Evolutionary conservation across 345 rosid species (phyloP).

Genomic region (Anastatica hierochuntica): DNA sequence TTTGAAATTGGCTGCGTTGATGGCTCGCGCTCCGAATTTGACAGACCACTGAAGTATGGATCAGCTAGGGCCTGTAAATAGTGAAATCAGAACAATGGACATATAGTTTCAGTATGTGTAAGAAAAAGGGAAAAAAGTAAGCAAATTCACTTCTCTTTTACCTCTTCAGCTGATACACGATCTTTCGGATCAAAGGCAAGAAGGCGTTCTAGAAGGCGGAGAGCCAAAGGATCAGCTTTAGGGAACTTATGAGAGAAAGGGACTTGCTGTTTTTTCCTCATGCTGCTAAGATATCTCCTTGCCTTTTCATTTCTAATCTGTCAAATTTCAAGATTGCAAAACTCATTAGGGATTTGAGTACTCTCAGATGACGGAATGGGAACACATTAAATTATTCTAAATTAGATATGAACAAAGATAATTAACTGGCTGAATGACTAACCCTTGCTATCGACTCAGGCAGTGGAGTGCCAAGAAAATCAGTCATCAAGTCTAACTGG

Average conservation of each 20-base stretch:
- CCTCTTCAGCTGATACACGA: constrained; percentile 90
- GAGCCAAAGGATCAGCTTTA: constrained; percentile 70
- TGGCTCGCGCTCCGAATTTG: constrained; percentile 87
- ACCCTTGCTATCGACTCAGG: neutral
- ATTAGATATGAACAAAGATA: too few relatives aligned
- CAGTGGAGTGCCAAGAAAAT: neutral
- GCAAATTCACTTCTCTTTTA: constrained; percentile 9
- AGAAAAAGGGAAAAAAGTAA: neutral
- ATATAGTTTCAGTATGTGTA: neutral
- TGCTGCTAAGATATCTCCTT: constrained; percentile 86
- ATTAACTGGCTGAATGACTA: neutral
- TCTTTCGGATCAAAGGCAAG: constrained; percentile 99
- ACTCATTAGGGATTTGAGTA: neutral
- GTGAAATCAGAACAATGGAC: constrained; percentile 1
- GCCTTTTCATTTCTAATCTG: constrained; percentile 98
- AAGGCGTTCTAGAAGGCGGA: constrained; percentile 56
- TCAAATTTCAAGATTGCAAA: constrained; percentile 10
- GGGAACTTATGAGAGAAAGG: constrained; percentile 83
- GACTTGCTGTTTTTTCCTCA: constrained; percentile 78
- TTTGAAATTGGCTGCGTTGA: constrained; percentile 85
- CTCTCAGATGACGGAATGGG: neutral
- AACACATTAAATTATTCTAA: neutral
- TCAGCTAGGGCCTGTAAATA: constrained; percentile 74
- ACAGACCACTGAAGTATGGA: constrained; percentile 78
- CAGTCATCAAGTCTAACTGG: constrained; percentile 62